Evolutionary conservation across 495 filamentous ascomycete species (phyloP).

Genomic region (Penicillium ucsense): DNA sequence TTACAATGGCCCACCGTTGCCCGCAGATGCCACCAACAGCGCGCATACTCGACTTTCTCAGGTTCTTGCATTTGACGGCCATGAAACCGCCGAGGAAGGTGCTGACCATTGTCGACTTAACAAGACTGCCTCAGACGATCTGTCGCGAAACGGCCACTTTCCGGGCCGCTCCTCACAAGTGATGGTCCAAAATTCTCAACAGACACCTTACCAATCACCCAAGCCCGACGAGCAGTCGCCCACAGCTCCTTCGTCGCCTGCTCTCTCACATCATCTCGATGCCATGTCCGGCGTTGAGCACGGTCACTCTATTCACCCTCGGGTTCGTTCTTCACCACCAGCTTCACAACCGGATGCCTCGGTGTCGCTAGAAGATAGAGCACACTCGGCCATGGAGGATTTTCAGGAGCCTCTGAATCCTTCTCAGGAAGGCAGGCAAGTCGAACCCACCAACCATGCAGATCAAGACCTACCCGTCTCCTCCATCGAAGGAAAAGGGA

Average conservation of each 20-base stretch:
- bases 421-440: conserved; percentile 1
- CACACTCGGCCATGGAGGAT: too few relatives aligned
- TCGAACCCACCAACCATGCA: conserved; percentile 10
- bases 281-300: conserved; percentile 12
- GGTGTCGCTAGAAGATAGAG: too few relatives aligned
- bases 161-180: conserved; percentile 24
- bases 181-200: conserved; percentile 41
- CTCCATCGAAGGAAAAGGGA: background rate
- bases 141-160: conserved; percentile 4
- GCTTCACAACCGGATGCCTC: conserved; percentile 1
- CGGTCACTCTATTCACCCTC: conserved; percentile 21
- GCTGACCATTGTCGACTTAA: background rate
- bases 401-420: background rate
- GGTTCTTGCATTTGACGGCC: conserved; percentile 22
- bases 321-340: conserved; percentile 19
- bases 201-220: conserved; percentile 21
- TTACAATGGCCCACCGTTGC: conserved; percentile 18
- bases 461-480: background rate
- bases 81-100: conserved; percentile 1
- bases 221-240: background rate
- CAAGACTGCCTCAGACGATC: conserved; percentile 1
- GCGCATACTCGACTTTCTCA: conserved; percentile 35
- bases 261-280: conserved; percentile 6
- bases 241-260: background rate
- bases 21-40: conserved; percentile 21